Conservation (phyloP, 495 filamentous ascomycete species). For the Penicillium diatomitis region DNA sequence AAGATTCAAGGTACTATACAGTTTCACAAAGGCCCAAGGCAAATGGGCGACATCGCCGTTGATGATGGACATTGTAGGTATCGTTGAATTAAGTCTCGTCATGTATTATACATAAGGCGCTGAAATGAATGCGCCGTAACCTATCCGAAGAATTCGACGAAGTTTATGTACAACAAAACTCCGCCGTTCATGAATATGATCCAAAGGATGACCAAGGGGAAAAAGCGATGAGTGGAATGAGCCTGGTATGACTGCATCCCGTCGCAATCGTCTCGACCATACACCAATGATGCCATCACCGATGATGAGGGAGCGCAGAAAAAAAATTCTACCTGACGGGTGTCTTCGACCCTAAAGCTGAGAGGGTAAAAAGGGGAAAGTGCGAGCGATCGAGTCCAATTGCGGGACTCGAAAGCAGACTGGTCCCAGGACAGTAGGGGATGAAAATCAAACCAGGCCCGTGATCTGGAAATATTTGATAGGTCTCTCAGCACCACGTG, state of each 20-base stretch:
- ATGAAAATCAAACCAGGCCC: background rate
- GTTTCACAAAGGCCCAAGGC: too few relatives aligned
- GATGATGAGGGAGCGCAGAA: too few relatives aligned
- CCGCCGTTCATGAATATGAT: slow-evolving; percentile 21
- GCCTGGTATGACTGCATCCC: too few relatives aligned
- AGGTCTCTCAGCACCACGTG: slow-evolving; percentile 72
- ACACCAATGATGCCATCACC: too few relatives aligned
- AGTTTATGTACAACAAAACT: slow-evolving; percentile 27
- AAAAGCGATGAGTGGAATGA: background rate
- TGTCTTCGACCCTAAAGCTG: too few relatives aligned
- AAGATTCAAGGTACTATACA: background rate
- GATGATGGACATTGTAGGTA: slow-evolving; percentile 1
- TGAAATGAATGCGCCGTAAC: slow-evolving; percentile 21
- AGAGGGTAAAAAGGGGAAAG: too few relatives aligned
- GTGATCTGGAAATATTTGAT: background rate
- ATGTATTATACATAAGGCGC: slow-evolving; percentile 30
- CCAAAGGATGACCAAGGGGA: slow-evolving; percentile 2
- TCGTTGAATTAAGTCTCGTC: slow-evolving; percentile 26
- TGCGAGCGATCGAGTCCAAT: too few relatives aligned
- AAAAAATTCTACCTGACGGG: too few relatives aligned
- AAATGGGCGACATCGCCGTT: too few relatives aligned
- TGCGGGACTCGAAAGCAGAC: too few relatives aligned
- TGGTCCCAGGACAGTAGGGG: background rate
- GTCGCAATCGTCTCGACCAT: too few relatives aligned
- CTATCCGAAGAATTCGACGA: slow-evolving; percentile 16